These are phyloP conservation scores for Trichaptum fuscoviolaceum DNA, from an alignment of 768 basidiomycete genomes.

Conservation along the genomic window DNA sequence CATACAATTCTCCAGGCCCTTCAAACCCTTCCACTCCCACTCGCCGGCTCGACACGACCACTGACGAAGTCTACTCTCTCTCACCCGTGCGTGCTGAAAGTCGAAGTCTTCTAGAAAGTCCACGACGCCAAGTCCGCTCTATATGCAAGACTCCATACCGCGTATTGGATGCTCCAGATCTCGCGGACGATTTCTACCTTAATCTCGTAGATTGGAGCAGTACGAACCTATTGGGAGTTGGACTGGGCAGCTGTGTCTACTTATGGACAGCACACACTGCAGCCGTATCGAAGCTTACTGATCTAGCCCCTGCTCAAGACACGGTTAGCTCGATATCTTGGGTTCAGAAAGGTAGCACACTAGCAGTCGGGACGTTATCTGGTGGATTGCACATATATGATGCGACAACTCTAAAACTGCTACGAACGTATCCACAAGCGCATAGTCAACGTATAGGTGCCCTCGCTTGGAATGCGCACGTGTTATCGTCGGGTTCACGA, in stretches of 20 bases:
- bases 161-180: constrained; percentile 93
- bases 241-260: constrained; percentile 88
- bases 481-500: constrained; percentile 86
- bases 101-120: constrained; percentile 77
- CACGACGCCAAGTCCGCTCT: constrained; percentile 71
- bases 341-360: constrained; percentile 88
- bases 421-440: constrained; percentile 79
- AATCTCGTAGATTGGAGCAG: constrained; percentile 97
- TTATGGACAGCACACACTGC: constrained; percentile 96
- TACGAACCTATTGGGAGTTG: constrained; percentile 92
- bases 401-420: constrained; percentile 64
- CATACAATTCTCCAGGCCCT: constrained; percentile 58
- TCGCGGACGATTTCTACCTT: constrained; percentile 97
- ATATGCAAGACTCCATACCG: constrained; percentile 96
- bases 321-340: constrained; percentile 86
- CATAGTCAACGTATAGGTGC: constrained; percentile 90
- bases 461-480: constrained; percentile 87
- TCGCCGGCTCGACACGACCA: constrained; percentile 72
- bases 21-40: constrained; percentile 54
- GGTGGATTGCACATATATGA: constrained; percentile 94
- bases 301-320: constrained; percentile 59
- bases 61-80: constrained; percentile 85
- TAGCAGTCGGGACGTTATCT: constrained; percentile 90
- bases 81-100: constrained; percentile 84
- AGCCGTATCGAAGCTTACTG: constrained; percentile 86